Evolutionary conservation across 2,329 filamentous ascomycete genomes (phyloP), one percentile per base, ranked within the genome.

Genomic region (Septoria linicola): DNA sequence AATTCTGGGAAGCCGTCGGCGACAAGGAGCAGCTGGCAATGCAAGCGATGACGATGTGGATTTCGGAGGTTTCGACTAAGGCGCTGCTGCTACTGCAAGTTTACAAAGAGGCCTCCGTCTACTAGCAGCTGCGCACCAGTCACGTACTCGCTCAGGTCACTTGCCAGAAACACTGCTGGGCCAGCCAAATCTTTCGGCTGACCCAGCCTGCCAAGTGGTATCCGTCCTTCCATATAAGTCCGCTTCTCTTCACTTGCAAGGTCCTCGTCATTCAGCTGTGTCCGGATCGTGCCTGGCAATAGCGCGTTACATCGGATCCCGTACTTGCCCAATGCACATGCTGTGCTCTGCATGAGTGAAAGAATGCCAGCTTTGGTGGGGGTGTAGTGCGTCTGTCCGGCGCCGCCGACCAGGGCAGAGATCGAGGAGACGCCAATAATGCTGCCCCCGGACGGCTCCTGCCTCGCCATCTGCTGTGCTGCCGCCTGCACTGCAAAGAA

Each of bases 31-130:
- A 17, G 36, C 45, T 41, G 39, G 51, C 32, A 55, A 49, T 27
- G 55, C 57, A 48, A 45, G 27, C 31, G 59, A 25, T 42, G 59
- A 62, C 14, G 67, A 66, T 35, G 66, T 64, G 31, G 71, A 71
- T 37, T 74, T 74, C 65, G 70, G 67, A 41, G 73, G 72, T 4
- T 73, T 74, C 54, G 72, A 72, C 47, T 66, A 50, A 62, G 31
- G 13, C 36, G 20, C 20, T 23, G n/a, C 11, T 43, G 6, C 59
- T 71, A 92, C 70, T 93, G 89, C 62, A 95, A 73, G 70, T 95
- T 95, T 13, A 95, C 90, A 76, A 93, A 96, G 55, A 92, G 69
- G 0, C 91, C 90, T 8, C 90, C 91, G 70, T 96, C 90, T 11
- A 96, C 90, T 57, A 96, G 69, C 60, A 96, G 66, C 70, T 93